phyloP scores from a whole-genome alignment of 257 asterid genomes.

The Penstemon barbatus region DNA sequence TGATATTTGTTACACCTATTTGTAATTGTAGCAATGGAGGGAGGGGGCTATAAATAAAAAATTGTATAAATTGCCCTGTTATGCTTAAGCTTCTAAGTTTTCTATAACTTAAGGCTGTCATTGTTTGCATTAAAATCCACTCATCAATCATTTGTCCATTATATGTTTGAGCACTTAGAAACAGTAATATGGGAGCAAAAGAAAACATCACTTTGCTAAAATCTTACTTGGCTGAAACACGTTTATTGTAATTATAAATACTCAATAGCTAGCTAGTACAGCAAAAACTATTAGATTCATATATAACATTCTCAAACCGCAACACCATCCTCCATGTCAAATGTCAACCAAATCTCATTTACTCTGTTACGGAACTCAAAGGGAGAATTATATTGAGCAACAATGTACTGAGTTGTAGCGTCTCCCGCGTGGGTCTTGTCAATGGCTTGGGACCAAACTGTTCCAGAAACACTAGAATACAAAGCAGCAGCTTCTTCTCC shows the following conservation, averaged over 20 bases:
- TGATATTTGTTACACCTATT: slow-evolving; percentile 22
- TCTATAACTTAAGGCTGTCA: slow-evolving; percentile 43
- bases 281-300: too few species aligned
- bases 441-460: slow-evolving; percentile 61
- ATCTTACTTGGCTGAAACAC: too few species aligned
- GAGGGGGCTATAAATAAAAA: background rate
- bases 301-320: background rate
- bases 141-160: slow-evolving; percentile 5
- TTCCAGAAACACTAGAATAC: slow-evolving; percentile 52
- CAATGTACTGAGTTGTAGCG: slow-evolving; percentile 44
- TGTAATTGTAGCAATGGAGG: slow-evolving; percentile 25
- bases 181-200: too few species aligned
- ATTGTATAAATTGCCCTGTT: background rate
- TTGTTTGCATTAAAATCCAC: slow-evolving; percentile 52
- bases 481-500: slow-evolving; percentile 68
- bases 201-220: too few species aligned
- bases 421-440: slow-evolving; percentile 47
- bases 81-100: slow-evolving; percentile 46
- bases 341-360: slow-evolving; percentile 79
- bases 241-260: too few species aligned
- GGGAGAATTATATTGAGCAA: slow-evolving; percentile 83
- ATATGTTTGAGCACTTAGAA: too few species aligned
- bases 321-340: slow-evolving; percentile 35
- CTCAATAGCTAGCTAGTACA: too few species aligned
- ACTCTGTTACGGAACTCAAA: slow-evolving; percentile 71